Evolutionary conservation across 192 early-diverging fungal genomes (phyloP).

Genomic region (Rhizophagus clarus): DNA sequence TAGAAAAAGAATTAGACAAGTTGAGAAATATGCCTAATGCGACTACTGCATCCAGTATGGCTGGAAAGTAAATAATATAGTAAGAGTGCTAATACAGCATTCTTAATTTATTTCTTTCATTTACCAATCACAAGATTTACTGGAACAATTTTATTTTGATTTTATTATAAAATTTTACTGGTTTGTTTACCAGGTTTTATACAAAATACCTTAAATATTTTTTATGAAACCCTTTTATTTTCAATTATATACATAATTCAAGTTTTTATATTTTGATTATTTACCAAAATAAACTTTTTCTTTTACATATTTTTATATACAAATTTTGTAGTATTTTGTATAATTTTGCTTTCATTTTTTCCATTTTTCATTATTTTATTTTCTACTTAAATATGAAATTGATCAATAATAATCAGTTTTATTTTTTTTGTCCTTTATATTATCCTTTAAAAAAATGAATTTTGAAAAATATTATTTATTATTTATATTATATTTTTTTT

Average conservation of each 20-base stretch:
- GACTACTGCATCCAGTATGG: neutral
- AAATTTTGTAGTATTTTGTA: neutral
- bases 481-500: too few relatives aligned
- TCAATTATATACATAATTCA: neutral
- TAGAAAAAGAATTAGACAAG: conserved; percentile 24
- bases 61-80: conserved; percentile 9
- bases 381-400: neutral
- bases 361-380: neutral
- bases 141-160: conserved; percentile 5
- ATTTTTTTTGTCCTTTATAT: neutral
- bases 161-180: neutral
- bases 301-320: neutral
- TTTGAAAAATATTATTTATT: too few relatives aligned
- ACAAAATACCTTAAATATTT: neutral
- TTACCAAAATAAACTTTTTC: neutral
- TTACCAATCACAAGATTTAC: neutral
- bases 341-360: neutral
- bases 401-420: neutral
- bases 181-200: neutral
- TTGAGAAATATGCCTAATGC: neutral
- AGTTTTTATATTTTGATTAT: neutral
- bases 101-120: neutral
- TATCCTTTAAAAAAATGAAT: too few relatives aligned
- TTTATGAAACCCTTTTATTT: neutral
- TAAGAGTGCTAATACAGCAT: neutral